phyloP scores from a whole-genome alignment of 768 basidiomycete species.

The Candolleomyces eurysporus region DNA sequence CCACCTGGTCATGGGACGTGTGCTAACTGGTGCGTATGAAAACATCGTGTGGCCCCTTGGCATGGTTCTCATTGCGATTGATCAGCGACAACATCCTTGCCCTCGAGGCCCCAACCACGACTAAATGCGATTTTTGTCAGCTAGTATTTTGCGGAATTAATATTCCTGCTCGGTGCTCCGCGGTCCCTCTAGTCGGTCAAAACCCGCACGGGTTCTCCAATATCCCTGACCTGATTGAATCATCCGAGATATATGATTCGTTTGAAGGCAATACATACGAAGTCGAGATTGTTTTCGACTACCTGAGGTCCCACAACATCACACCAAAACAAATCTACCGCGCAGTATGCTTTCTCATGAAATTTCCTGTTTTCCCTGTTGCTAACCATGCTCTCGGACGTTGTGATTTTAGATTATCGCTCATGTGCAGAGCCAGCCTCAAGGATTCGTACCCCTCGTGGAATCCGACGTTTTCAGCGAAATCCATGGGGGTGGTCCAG shows the following conservation, averaged over 20 bases:
- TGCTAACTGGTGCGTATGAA: slow-evolving; percentile 68
- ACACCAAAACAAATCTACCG: slow-evolving; percentile 74
- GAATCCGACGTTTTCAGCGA: slow-evolving; percentile 72
- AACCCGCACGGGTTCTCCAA: slow-evolving; percentile 69
- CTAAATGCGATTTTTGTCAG: slow-evolving; percentile 81
- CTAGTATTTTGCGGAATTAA: slow-evolving; percentile 82
- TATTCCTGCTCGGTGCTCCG: slow-evolving; percentile 70
- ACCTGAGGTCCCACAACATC: slow-evolving; percentile 59
- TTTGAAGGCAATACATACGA: slow-evolving; percentile 78
- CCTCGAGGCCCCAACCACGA: slow-evolving; percentile 69
- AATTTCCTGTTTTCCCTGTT: neutral
- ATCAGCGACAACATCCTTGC: slow-evolving; percentile 74
- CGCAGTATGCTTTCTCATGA: slow-evolving; percentile 45
- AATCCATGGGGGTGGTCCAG: slow-evolving; percentile 55
- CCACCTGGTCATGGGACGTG: slow-evolving; percentile 82
- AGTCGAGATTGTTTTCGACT: slow-evolving; percentile 83
- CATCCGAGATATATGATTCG: slow-evolving; percentile 73
- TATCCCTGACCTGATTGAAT: slow-evolving; percentile 74
- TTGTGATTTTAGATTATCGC: slow-evolving; percentile 51
- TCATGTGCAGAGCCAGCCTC: slow-evolving; percentile 57
- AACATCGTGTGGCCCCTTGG: neutral
- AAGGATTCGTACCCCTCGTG: slow-evolving; percentile 62
- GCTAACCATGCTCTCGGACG: neutral
- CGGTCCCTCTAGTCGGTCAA: slow-evolving; percentile 53
- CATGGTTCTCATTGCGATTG: neutral